A percentile compares a stretch with the other conserved stretches of the same genome.
phyloP scores from a whole-genome alignment of 306 rosid genomes.

The Quercus robur region DNA sequence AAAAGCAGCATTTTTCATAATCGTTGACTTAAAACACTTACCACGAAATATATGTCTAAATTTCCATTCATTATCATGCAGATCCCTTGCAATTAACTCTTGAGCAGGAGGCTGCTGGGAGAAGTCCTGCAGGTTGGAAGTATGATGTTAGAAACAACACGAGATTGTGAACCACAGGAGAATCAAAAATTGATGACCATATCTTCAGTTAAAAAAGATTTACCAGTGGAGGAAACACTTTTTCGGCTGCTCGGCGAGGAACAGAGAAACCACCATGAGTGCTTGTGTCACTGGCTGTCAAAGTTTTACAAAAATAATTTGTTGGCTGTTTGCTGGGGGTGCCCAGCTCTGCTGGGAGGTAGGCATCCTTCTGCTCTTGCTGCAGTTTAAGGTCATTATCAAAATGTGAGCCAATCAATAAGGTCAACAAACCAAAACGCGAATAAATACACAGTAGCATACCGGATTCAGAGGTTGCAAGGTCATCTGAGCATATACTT shows the following conservation, averaged over 20 bases:
- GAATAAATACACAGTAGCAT: slow-evolving; percentile 20
- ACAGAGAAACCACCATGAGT: slow-evolving; percentile 99
- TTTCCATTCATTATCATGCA: slow-evolving; percentile 97
- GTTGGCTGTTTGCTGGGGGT: slow-evolving; percentile 90
- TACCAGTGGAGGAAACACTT: slow-evolving; percentile 98
- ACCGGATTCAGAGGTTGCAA: slow-evolving; percentile 89
- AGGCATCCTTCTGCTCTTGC: slow-evolving; percentile 97
- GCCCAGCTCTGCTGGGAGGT: slow-evolving; percentile 88
- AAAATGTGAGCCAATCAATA: slow-evolving; percentile 14
- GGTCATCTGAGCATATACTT: slow-evolving; percentile 96
- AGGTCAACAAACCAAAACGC: slow-evolving; percentile 10
- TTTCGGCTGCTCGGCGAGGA: slow-evolving; percentile 99
- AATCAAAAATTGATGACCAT: background rate
- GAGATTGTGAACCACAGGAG: background rate
- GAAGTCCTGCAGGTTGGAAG: slow-evolving; percentile 63
- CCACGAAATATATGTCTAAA: slow-evolving; percentile 98
- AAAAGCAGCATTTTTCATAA: background rate
- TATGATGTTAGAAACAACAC: background rate
- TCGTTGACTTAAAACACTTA: slow-evolving; percentile 31
- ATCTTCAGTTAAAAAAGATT: slow-evolving; percentile 3
- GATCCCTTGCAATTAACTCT: slow-evolving; percentile 92
- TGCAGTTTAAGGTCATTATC: slow-evolving; percentile 27
- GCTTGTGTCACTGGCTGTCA: slow-evolving; percentile 98
- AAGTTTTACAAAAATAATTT: slow-evolving; percentile 88
- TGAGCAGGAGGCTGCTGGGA: slow-evolving; percentile 94